Base-by-base conservation (phyloP, 768 basidiomycete species). In the Russula olivacea region DNA sequence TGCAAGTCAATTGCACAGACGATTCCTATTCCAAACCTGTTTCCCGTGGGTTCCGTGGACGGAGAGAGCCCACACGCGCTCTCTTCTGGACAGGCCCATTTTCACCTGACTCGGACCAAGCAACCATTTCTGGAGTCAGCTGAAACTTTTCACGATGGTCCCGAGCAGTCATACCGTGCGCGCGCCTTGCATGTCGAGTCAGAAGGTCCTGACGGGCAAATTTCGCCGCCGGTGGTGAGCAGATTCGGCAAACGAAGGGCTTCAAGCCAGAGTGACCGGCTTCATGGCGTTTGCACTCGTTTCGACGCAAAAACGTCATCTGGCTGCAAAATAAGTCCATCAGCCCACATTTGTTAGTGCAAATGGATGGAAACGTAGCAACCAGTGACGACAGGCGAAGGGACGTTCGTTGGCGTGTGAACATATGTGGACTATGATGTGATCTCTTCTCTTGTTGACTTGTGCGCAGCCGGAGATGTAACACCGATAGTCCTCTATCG, bases 231-330 rank as follows among this genome's bases (percentile, higher is more conserved):
- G 66, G 68, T 8, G 70, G 65, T 54, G 78, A 74, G 59, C 87
- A 89, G 43, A 83, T 73, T 55, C 77, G 68, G 62, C 88, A 89
- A 23, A 75, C 74, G 65, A 81, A 87, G 8, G 87, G 87, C 62
- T 84, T 80, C 45, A 66, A 69, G 15, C 83, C 83, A 12, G 76
- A 80, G 68, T 89, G 87, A 63, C 81, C 83, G 15, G 82, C 77
- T 71, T 87, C 86, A 64, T 89, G 88, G 30, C 88, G 82, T 70
- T 87, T 88, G 75, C 85, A 87, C 70, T 89, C 87, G 68, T 89
- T 88, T 72, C 85, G 88, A 62, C 88, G 83, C 62, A 87, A 70
- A 74, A 89, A 89, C 14, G 83, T 77, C 61, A 84, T 77, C 3
- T 81, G 72, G 70, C 88, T 89, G 56, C 30, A 10, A 58, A 69